Evolutionary conservation across 495 filamentous ascomycete species (phyloP), one percentile per base, ranked within the genome.

Genomic region (Evernia prunastri): DNA sequence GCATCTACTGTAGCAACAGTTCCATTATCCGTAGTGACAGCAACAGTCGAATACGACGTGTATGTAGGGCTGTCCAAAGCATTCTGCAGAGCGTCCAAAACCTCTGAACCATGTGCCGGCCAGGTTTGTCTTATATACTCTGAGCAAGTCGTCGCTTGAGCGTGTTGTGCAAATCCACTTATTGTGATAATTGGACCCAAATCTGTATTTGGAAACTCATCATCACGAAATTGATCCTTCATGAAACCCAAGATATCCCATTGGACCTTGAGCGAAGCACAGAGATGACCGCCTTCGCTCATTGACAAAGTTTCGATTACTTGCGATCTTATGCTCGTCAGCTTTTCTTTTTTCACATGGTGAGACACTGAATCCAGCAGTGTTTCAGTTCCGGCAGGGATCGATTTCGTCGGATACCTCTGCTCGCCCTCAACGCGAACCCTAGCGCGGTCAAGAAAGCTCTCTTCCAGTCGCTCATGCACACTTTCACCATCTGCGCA

Each of bases 61-160:
- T 31, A 5, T 0, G 11, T 4, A 17, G 17, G 12, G 9, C 29
- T 47, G 23, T 47, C 27, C 11, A 60, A 23, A 15, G 58, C 8
- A 49, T 3, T 3, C 13, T 60, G 47, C 23, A 66, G 13, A n/a
- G 51, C 40, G 11, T 33, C 23, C 25, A 68, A 29, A 33, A 70
- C 18, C 7, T 53, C 58, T 3, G 20, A 3, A 15, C 68, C 68
- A 17, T 57, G 63, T 13, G 31, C 10, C 33, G 70, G 70, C 70
- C 70, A 72, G 35, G 27, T 64, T 7, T 42, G 37, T 27, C 27
- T 37, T 8, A 69, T 23, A 49, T 70, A 72, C 6, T 70, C 63
- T 9, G 58, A 47, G 49, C 70, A 72, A 1, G 69, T 70, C n/a
- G 68, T 67, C 18, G 70, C 70, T 60, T 72, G 66, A n/a, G 63